phyloP scores from a whole-genome alignment of 768 basidiomycete species.

The Dentipellis fragilis region DNA sequence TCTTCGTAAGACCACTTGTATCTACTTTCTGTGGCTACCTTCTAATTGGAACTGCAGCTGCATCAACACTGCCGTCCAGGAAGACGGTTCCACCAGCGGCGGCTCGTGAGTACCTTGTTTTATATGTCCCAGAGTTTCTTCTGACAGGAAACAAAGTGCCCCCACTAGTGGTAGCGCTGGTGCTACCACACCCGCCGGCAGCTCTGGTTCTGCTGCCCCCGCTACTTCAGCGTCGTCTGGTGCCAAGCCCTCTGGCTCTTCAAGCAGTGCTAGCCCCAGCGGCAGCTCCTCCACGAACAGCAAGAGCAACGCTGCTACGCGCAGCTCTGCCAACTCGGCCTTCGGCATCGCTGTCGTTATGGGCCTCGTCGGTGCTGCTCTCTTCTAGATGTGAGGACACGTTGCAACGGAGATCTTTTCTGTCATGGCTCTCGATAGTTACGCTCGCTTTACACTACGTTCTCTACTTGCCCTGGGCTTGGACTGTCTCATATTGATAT shows the following conservation, averaged over 20 bases:
- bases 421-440: neutral
- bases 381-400: constrained; percentile 26
- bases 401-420: neutral
- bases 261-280: constrained; percentile 15
- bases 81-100: constrained; percentile 4
- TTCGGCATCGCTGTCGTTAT: constrained; percentile 39
- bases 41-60: constrained; percentile 2
- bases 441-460: neutral
- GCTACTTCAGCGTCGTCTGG: neutral
- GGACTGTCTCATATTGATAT: neutral
- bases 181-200: neutral
- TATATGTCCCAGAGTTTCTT: neutral
- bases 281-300: constrained; percentile 17
- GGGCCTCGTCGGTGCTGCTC: constrained; percentile 39
- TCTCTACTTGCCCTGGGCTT: neutral
- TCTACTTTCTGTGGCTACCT: neutral
- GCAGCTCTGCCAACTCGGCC: constrained; percentile 21
- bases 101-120: neutral
- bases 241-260: neutral
- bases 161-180: neutral
- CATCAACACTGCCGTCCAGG: constrained; percentile 2
- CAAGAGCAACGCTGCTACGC: constrained; percentile 23
- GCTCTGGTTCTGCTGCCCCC: neutral
- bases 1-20: constrained; percentile 21
- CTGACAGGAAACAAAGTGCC: no score